Conservation (phyloP, 768 basidiomycete species). For the Pulveroboletus sp. region DNA sequence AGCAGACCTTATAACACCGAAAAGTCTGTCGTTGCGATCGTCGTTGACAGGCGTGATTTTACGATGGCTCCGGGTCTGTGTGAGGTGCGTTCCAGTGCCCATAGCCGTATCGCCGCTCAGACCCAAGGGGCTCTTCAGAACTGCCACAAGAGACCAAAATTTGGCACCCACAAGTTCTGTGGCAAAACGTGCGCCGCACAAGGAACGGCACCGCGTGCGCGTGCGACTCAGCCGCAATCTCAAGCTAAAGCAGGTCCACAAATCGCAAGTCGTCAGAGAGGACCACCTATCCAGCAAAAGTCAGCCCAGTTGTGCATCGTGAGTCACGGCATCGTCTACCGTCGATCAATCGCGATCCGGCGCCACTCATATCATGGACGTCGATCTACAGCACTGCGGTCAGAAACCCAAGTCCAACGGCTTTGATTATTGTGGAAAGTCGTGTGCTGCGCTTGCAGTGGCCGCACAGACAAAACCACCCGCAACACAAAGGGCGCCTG, state of each 20-base stretch:
- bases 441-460: slow-evolving; percentile 51
- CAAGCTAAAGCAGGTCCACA: slow-evolving; percentile 12
- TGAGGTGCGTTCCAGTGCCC: slow-evolving; percentile 23
- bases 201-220: slow-evolving; percentile 24
- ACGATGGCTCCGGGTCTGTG: slow-evolving; percentile 28
- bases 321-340: slow-evolving; percentile 17
- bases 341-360: slow-evolving; percentile 29
- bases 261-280: slow-evolving; percentile 12
- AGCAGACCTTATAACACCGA: slow-evolving; percentile 11
- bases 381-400: slow-evolving; percentile 42
- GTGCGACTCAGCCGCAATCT: slow-evolving; percentile 12
- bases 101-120: neutral
- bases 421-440: slow-evolving; percentile 63
- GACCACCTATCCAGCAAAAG: slow-evolving; percentile 17
- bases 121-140: slow-evolving; percentile 33
- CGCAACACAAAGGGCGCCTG: slow-evolving; percentile 8
- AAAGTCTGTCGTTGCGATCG: slow-evolving; percentile 5
- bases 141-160: slow-evolving; percentile 55
- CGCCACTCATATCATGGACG: slow-evolving; percentile 18
- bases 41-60: slow-evolving; percentile 11
- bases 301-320: slow-evolving; percentile 25
- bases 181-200: slow-evolving; percentile 52
- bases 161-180: slow-evolving; percentile 51
- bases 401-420: slow-evolving; percentile 58
- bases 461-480: slow-evolving; percentile 19